Evolutionary conservation across 2,329 filamentous ascomycete species (phyloP).

Genomic region (Mariannaea elegans): DNA sequence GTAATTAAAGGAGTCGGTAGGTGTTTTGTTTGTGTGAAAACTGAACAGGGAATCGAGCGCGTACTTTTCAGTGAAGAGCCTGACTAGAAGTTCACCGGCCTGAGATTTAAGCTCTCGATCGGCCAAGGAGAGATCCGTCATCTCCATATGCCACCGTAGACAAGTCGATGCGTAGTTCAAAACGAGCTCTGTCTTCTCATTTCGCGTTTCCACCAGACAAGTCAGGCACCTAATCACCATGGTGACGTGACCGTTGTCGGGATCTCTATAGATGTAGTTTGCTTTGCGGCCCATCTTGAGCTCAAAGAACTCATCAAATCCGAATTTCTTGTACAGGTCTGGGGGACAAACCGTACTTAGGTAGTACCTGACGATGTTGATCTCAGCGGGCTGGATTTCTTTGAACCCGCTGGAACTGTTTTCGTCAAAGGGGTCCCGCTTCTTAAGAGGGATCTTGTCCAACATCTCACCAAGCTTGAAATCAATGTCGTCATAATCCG

Average conservation of each 20-base stretch:
- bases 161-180: background rate
- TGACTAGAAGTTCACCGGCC: constrained; percentile 14
- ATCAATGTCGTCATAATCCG: background rate
- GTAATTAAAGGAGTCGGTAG: background rate
- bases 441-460: constrained; percentile 10
- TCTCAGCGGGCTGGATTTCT: constrained; percentile 36
- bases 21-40: background rate
- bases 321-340: constrained; percentile 44
- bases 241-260: constrained; percentile 43
- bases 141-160: constrained; percentile 2
- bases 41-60: constrained; percentile 8
- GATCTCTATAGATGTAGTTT: constrained; percentile 43
- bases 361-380: constrained; percentile 45
- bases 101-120: constrained; percentile 18
- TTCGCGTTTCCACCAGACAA: constrained; percentile 10
- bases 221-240: constrained; percentile 38
- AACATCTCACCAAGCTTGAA: constrained; percentile 12
- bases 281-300: constrained; percentile 41
- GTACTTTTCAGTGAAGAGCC: constrained; percentile 17
- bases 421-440: background rate
- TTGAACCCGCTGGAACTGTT: constrained; percentile 1
- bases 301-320: constrained; percentile 46
- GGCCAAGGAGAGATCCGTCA: constrained; percentile 15
- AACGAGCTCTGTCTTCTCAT: constrained; percentile 1
- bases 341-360: constrained; percentile 45